Evolutionary conservation across 2,329 filamentous ascomycete genomes (phyloP), one percentile per base, ranked within the genome.

Genomic region (Aspergillus pseudoterreus): DNA sequence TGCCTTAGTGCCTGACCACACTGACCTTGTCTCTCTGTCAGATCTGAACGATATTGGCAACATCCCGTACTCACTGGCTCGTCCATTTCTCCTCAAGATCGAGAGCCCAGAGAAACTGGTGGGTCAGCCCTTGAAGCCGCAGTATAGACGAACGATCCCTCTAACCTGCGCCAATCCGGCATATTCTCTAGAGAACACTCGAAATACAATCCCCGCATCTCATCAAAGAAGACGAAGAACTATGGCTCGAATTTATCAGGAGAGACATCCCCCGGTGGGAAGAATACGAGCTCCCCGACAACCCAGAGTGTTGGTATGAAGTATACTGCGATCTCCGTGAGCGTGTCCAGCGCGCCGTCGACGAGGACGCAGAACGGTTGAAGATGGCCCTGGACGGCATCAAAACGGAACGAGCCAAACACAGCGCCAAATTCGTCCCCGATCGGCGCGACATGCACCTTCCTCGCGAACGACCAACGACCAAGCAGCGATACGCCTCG

Each of bases 231-330:
- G 85, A 85, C 36, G 79, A 75, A 17, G 87, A 91, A 60, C 75
- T 92, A 55, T 96, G 92, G 92, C 72, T 83, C 39, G 80, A 82
- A 24, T 82, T 96, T 63, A 94, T 97, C 69, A 81, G 82, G 47
- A 82, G 84, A 44, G 85, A 96, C 62, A 88, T 96, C 55, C 84
- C 84, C 2, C 74, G 82, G 50, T 86, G 84, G 69, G 77, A 84
- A 39, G 83, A 87, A 64, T 81, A 82, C 22, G 82, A 85, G 59
- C 75, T 82, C 21, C 88, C 88, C 0, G 78, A 79, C 50, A 80
- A 89, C 56, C 82, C 86, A 0, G 76, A 76, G 33, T 84, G 83
- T 53, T 96, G 91, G 91, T 83, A 86, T 66, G 83, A 86, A 50
- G 78, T 95, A 12, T 96, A 95, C 73, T 75, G 79, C 57, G 83